Base-by-base conservation (phyloP, 176 grass and related monocot genomes). In the Alloteropsis semialata region DNA sequence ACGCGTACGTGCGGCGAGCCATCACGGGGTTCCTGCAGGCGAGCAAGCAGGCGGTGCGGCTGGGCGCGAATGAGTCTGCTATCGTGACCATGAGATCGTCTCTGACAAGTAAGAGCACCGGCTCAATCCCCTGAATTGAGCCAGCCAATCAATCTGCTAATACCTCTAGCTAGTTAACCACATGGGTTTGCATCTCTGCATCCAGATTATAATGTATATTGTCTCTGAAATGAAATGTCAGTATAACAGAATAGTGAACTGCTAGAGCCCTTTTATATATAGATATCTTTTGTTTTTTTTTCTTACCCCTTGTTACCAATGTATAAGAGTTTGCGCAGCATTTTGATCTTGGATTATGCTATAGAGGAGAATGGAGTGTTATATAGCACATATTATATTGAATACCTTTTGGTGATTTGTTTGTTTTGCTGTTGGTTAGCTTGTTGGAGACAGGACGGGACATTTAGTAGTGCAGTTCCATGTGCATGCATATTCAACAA, bases 61-160 rank as follows among this genome's bases (percentile, higher is more conserved):
- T 93, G 14, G 95, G 90, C 0, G 90, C 90, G 5, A 84, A 95
- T 54, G 90, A 87, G 27, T 98, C 88, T 0, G 95, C 86, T 4
- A 91, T 93, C 63, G 95, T 98, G 2, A 84, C 88, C 14, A 98
- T 98, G 95, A 89, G 90, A 75, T 59, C 95, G 18, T 92, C 92
- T 50, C 48, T 98, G n/a, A 95, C 92, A n/a, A 84, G 83, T 65
- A 89, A 72, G 72, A 91, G 48, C 1, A 68, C 37, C 43, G 46
- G 48, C 12, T 21, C 65, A 3, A 11, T 25, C 14, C 41, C 65
- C 81, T 1, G 78, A 68, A 83, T 10, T 8, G 12, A 38, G 3
- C n/a, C n/a, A n/a, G n/a, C n/a, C n/a, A n/a, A n/a, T n/a, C n/a
- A n/a, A n/a, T 36, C 45, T 27, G 46, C 45, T 8, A 13, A 51